Base-by-base conservation (phyloP, 768 basidiomycete genomes). In the Psilocybe azurescens region DNA sequence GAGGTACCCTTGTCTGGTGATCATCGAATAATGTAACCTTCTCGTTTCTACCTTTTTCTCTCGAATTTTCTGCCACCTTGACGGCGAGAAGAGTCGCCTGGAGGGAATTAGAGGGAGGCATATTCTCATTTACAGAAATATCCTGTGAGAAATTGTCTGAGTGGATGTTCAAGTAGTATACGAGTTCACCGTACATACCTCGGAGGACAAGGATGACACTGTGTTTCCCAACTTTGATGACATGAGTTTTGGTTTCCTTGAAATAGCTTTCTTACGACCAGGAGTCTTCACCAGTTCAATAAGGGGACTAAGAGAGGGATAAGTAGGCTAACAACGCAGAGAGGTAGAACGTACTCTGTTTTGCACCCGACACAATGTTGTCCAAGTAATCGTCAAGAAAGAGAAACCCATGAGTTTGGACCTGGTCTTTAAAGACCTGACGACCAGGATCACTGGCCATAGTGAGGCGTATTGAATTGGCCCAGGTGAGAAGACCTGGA, bases 271-370 rank as follows among this genome's bases (percentile, higher is more conserved):
- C 73, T 85, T 91, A 48, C 91, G 84, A 32, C 90, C 88, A 13
- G 93, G 93, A 1, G 93, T 94, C 76, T 94, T 94, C 2, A 94
- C 86, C 16, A 94, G 81, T 56, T 94, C 91, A 46, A 92, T 87
- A 14, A 94, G 82, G 7, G 86, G 83, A 51, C 92, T 93, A 64
- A 33, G n/a, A 13, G 11, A 47, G 5, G 18, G 57, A 24, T 29
- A 14, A 67, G 14, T 53, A 53, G 29, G 24, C 14, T 9, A 30
- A 41, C 29, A 18, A 36, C 6, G 32, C 20, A 30, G 53, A 24
- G 24, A 14, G 33, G 33, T 33, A 14, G 20, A 51, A 65, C 84
- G 52, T 67, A 92, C 92, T 87, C 90, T 88, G 81, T 69, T 84
- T 86, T 38, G 83, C 82, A 36, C 89, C 86, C 3, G 82, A 79